Conservation (phyloP, 2,329 filamentous ascomycete species). For the Exutisphaerella laricina region DNA sequence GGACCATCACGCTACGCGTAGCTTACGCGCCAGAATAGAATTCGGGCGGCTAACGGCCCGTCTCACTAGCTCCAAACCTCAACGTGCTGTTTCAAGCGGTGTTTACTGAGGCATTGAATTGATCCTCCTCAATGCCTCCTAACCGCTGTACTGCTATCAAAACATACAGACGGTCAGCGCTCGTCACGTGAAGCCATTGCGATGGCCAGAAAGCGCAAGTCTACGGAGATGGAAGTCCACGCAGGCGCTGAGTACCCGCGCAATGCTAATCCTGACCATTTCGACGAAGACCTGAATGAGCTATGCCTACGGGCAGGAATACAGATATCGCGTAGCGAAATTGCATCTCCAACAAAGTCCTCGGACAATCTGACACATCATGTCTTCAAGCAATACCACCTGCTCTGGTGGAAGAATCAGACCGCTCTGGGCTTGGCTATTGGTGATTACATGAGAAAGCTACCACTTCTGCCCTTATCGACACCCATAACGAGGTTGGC, state of each 20-base stretch:
- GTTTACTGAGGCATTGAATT: neutral
- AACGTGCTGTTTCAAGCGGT: too few species aligned
- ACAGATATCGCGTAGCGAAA: neutral
- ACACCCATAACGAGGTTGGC: slow-evolving; percentile 1
- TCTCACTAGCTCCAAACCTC: too few species aligned
- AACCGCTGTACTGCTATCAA: neutral
- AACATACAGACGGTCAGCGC: neutral
- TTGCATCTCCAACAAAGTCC: neutral
- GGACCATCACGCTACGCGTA: too few species aligned
- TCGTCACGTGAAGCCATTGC: neutral
- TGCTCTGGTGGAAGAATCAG: slow-evolving; percentile 11
- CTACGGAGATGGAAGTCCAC: slow-evolving; percentile 2
- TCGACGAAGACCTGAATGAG: slow-evolving; percentile 1
- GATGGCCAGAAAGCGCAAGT: slow-evolving; percentile 11
- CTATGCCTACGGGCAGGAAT: slow-evolving; percentile 6
- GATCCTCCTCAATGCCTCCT: neutral
- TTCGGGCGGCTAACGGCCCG: too few species aligned
- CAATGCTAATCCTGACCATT: neutral
- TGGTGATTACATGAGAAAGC: neutral
- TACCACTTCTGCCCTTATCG: neutral
- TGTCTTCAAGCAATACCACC: slow-evolving; percentile 2
- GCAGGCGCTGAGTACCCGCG: neutral
- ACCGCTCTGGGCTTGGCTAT: slow-evolving; percentile 3
- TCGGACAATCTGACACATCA: neutral
- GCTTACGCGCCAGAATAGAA: too few species aligned